Conservation (phyloP, 257 asterid species). For the Capsicum pubescens region DNA sequence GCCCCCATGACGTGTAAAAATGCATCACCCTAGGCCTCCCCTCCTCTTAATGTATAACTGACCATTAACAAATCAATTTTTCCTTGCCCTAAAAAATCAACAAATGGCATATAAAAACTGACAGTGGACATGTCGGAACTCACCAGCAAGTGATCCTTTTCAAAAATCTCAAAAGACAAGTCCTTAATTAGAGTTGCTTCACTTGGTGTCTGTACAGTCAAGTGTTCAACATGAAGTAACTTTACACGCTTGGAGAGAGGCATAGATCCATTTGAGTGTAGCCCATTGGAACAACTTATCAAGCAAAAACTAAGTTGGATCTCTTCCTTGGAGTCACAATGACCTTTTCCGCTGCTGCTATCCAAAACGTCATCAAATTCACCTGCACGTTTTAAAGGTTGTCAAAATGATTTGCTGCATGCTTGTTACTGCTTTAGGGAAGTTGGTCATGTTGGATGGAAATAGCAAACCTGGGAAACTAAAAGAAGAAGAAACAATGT, state of each 20-base stretch:
- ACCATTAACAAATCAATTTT: constrained; percentile 4
- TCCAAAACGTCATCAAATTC: constrained; percentile 88
- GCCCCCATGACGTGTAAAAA: background rate
- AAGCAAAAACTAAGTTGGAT: constrained; percentile 53
- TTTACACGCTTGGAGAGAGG: constrained; percentile 43
- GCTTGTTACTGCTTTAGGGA: constrained; percentile 7
- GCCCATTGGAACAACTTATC: constrained; percentile 33
- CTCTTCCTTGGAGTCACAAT: constrained; percentile 51
- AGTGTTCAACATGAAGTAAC: constrained; percentile 59
- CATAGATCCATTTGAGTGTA: constrained; percentile 59
- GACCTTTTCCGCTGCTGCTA: constrained; percentile 39
- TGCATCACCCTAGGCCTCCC: background rate
- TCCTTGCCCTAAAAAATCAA: constrained; percentile 27
- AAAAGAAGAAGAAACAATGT: background rate
- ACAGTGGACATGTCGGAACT: constrained; percentile 36
- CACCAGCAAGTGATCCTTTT: constrained; percentile 80
- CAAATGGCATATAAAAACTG: constrained; percentile 33
- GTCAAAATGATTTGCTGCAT: constrained; percentile 22
- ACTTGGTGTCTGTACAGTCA: constrained; percentile 82
- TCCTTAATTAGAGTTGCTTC: constrained; percentile 68
- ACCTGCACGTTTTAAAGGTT: constrained; percentile 55
- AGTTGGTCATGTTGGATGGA: constrained; percentile 13
- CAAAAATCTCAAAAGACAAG: constrained; percentile 70
- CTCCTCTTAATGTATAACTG: constrained; percentile 8
- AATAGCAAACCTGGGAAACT: background rate